A percentile compares a stretch with the other conserved stretches of the same genome.
These are phyloP conservation scores for Lantana camara DNA, from an alignment of 257 asterid genomes.

Conservation along the genomic window DNA sequence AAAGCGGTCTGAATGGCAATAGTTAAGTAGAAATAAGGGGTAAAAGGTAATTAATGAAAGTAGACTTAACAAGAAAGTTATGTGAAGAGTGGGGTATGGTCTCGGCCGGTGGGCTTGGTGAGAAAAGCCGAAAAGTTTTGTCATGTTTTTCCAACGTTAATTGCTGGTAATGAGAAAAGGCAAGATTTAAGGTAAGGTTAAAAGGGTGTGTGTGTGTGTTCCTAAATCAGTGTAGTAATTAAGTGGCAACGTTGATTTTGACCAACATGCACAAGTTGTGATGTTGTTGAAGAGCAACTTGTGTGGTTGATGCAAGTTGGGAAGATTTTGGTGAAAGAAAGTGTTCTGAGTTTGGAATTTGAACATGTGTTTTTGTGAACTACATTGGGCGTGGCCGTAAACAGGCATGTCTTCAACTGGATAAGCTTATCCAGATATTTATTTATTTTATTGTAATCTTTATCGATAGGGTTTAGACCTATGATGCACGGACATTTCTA, in stretches of 20 bases:
- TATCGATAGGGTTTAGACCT: too few species aligned
- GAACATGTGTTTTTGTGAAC: background rate
- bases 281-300: conserved; percentile 18
- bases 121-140: conserved; percentile 13
- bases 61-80: conserved; percentile 41
- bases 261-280: conserved; percentile 21
- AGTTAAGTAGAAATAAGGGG: conserved; percentile 18
- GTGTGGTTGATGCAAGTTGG: background rate
- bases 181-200: conserved; percentile 2
- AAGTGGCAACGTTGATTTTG: conserved; percentile 22
- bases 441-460: background rate
- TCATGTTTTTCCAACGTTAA: background rate
- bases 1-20: conserved; percentile 33
- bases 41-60: background rate
- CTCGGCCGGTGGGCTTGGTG: conserved; percentile 26
- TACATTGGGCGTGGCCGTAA: background rate
- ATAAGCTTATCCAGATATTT: conserved; percentile 18
- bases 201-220: background rate
- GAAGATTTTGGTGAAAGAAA: background rate
- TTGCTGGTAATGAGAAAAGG: background rate
- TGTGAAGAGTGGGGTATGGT: conserved; percentile 33
- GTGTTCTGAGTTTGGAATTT: background rate
- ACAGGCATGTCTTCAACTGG: conserved; percentile 21
- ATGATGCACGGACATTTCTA: too few species aligned
- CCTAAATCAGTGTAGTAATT: conserved; percentile 10